These are phyloP conservation scores for Cryptococcus sp. DNA, from an alignment of 1,284 basidiomycete species.

Conservation along the genomic window DNA sequence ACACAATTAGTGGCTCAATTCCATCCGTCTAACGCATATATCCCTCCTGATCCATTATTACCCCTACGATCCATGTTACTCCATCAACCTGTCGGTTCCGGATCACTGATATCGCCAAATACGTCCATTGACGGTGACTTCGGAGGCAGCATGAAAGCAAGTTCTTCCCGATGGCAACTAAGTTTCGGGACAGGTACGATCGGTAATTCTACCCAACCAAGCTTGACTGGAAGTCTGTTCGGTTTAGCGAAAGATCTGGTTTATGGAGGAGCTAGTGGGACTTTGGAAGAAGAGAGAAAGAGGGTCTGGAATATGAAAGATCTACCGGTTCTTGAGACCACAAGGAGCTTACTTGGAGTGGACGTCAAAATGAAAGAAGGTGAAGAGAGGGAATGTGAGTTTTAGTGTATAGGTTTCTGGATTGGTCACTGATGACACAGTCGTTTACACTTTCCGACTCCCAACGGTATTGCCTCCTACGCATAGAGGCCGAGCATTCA, in stretches of 20 bases:
- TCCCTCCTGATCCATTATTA: constrained; percentile 47
- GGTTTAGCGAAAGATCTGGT: constrained; percentile 44
- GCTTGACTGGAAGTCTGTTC: constrained; percentile 45
- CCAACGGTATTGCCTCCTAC: constrained; percentile 83
- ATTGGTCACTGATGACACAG: constrained; percentile 47
- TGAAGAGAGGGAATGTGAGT: constrained; percentile 41
- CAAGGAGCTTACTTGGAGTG: constrained; percentile 40
- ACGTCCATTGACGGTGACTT: constrained; percentile 1
- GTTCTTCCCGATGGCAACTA: constrained; percentile 33
- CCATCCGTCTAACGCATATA: constrained; percentile 43
- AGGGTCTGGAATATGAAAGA: constrained; percentile 46
- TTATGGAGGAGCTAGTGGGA: constrained; percentile 36
- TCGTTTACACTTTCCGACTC: constrained; percentile 68
- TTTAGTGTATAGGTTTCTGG: neutral
- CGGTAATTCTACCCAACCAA: constrained; percentile 38
- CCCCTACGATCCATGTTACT: constrained; percentile 43
- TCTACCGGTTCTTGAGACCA: constrained; percentile 44
- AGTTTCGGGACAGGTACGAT: constrained; percentile 45
- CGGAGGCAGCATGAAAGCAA: constrained; percentile 1
- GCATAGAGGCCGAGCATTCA: constrained; percentile 74
- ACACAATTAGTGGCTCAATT: constrained; percentile 42
- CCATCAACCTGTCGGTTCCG: constrained; percentile 47
- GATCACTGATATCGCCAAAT: constrained; percentile 16
- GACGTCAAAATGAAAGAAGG: constrained; percentile 40
- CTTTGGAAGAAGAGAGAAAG: constrained; percentile 44